Evolutionary conservation across 495 filamentous ascomycete genomes (phyloP), one percentile per base, ranked within the genome.

Genomic region (Talaromyces trachyspermus): DNA sequence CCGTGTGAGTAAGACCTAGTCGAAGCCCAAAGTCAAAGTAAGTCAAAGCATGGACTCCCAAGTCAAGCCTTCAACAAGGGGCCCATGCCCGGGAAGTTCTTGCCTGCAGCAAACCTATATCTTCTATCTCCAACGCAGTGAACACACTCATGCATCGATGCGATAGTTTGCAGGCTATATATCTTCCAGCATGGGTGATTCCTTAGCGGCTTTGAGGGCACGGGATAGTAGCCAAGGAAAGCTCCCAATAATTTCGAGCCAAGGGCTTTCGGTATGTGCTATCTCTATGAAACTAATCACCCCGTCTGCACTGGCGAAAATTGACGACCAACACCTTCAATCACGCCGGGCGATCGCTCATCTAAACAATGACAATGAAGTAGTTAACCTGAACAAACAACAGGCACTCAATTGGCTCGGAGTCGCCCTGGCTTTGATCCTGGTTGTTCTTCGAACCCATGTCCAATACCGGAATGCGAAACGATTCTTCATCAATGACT

Each of bases 401-500:
- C 22, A 41, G 43, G 27, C 27, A 19, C 23, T 46, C 23, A 30
- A 29, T 11, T 46, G 43, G 43, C 14, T 46, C 9, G 43, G 43
- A n/a, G 32, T 30, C 22, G 25, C 32, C 14, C 23, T 40, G 9
- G 43, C 43, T 3, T 24, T 30, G 32, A 19, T 24, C 26, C 32
- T 46, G 17, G 26, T 17, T 19, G 43, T 25, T 14, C 3, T 46
- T 15, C 43, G 27, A 24, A 46, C 43, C 25, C 32, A 30, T 24
- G 10, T 46, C 9, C 43, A 46, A 46, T 46, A 40, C 43, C 32
- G 23, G 20, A 12, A 46, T 30, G 32, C 25, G 7, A 24, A 30
- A 29, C 43, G 43, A 32, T 46, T 46, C 27, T 18, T 29, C 27
- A 41, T 46, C 43, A 46, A 46, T 12, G 43, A 46, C 43, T 46